Percentiles rank a stretch among this genome's conserved stretches.
These are phyloP conservation scores for Phoma sp. DNA, from an alignment of 2,329 filamentous ascomycete genomes.

Conservation along the genomic window DNA sequence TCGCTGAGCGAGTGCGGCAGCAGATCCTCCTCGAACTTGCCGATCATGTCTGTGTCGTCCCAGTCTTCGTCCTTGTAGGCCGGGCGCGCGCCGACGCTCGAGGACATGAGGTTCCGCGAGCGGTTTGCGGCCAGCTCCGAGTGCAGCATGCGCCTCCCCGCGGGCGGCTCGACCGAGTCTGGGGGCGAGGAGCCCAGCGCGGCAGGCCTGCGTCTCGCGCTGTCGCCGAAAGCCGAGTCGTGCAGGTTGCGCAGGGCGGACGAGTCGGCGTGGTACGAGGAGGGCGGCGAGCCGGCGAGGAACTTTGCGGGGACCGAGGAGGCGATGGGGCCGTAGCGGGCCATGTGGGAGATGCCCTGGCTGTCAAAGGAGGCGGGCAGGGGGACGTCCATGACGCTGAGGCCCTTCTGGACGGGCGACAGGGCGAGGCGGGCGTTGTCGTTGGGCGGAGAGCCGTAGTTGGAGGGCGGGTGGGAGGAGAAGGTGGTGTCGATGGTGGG, in stretches of 20 bases:
- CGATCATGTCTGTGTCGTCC: conserved; percentile 56
- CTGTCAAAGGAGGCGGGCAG: conserved; percentile 95
- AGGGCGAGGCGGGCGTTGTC: conserved; percentile 71
- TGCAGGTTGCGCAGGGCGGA: conserved; percentile 65
- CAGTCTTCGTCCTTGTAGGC: conserved; percentile 61
- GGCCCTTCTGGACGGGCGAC: conserved; percentile 73
- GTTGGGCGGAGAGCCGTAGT: conserved; percentile 85
- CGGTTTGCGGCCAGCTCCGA: conserved; percentile 65
- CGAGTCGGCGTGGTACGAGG: conserved; percentile 67
- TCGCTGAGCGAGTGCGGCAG: conserved; percentile 74
- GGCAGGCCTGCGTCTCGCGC: conserved; percentile 63
- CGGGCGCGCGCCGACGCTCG: conserved; percentile 61
- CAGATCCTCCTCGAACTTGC: conserved; percentile 88
- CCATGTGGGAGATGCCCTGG: conserved; percentile 90
- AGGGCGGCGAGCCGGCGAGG: conserved; percentile 82
- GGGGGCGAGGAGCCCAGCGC: conserved; percentile 61
- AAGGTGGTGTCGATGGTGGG: conserved; percentile 65
- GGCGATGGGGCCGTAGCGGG: conserved; percentile 86
- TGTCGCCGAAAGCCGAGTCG: conserved; percentile 72
- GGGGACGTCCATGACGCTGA: conserved; percentile 93
- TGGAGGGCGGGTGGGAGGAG: conserved; percentile 64
- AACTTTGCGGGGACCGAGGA: conserved; percentile 93
- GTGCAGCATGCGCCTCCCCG: conserved; percentile 64
- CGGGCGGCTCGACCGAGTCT: conserved; percentile 69
- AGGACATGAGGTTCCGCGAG: conserved; percentile 64